Evolutionary conservation across 2,329 filamentous ascomycete genomes (phyloP), one percentile per base, ranked within the genome.

Genomic region (Venturia pyrina): DNA sequence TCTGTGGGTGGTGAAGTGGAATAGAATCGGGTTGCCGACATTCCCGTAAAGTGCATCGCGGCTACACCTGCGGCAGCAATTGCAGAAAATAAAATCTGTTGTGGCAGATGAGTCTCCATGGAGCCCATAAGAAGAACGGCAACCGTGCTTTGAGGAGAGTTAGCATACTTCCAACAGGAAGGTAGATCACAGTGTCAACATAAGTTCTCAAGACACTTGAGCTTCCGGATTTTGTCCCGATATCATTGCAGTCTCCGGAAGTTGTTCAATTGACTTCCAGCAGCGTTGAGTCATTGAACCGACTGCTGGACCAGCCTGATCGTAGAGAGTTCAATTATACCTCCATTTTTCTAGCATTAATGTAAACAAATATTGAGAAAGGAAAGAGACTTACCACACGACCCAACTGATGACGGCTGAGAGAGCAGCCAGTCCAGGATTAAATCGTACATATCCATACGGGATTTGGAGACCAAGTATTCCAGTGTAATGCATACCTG

Each of bases 1-100:
- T 69, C 57, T 10, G 70, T 73, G 24, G 73, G 69, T 21, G 64
- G 57, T 6, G 67, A 66, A 41, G 59, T 66, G n/a, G 73, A 71
- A 69, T 70, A 75, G 60, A 75, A 75, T 37, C 69, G 72, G 13
- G 70, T 72, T 1, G 73, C 73, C 63, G 65, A 66, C 72, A 75
- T 74, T 5, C 73, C 73, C 50, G 72, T 75, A 67, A 73, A 76
- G 69, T 73, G 74, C 73, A 75, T 76, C 40, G 69, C 75, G 56
- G 71, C 73, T n/a, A 74, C 72, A 19, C 75, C 75, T 64, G 67
- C 68, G 50, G 73, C 72, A 10, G 73, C 72, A 34, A 73, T 71
- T n/a, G 69, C 63, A 1, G 74, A 70, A 63, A 75, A 75, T 6
- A 75, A 63, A 48, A 72, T 66, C 64, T 76, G 74, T 61, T 74